Base-by-base conservation (phyloP, 2,329 filamentous ascomycete species). In the Diaporthe vaccinii region DNA sequence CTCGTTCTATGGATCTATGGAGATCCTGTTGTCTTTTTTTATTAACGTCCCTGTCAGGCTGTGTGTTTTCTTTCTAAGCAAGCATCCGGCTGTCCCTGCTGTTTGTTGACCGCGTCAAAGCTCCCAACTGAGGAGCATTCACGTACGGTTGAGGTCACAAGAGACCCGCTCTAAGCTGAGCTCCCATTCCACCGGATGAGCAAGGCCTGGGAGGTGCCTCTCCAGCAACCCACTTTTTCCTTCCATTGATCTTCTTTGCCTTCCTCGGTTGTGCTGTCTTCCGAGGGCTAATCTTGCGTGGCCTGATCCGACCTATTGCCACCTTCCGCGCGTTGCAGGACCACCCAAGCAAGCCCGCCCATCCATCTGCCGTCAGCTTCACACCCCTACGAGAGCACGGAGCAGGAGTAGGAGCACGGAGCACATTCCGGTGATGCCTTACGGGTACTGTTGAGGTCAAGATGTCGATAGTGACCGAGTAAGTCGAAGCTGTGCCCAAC, bases 391-490 rank as follows among this genome's bases (percentile, higher is more conserved):
- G 28, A 46, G 20, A 31, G 49, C 36, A 55, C 51, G 36, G 55
- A 55, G 53, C 53, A 55, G n/a, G 22, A 55, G 51, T 5, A 57
- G 55, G 59, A 62, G 67, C 62, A 61, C 67, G 59, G 61, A 28
- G 69, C 69, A 67, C 57, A 51, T 70, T 53, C 49, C 49, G 65
- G 75, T 76, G 68, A 76, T 76, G 75, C 70, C 73, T 75, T 49
- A 17, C n/a, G 46, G 73, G 73, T 71, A 31, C n/a, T 49, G 49
- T 53, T 76, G 62, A 75, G 74, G 71, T 67, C 73, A 77, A 73
- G 72, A 87, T 87, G 86, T 87, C 86, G 73, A 85, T 87, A 79
- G 84, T 87, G 78, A 80, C 84, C 81, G 86, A 87, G 86, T 87
- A 82, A 80, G 83, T 81, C 78, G 15, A 59, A 74, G 62, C n/a